These are phyloP conservation scores for Flaveria linearis DNA, from an alignment of 129 eudicot genomes.

Conservation along the genomic window DNA sequence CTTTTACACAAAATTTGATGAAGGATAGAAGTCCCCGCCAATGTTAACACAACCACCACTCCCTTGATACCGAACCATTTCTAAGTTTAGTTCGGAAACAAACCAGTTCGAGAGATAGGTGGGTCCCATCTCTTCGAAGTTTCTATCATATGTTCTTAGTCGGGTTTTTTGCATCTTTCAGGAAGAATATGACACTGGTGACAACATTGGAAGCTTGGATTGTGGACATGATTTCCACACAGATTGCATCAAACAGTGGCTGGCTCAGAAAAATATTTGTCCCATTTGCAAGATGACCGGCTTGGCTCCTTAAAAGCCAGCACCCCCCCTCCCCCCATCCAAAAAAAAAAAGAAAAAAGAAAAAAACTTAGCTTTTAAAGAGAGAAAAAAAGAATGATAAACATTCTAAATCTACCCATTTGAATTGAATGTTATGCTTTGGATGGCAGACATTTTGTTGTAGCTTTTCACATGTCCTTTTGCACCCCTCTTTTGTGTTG, in stretches of 20 bases:
- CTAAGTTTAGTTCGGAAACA: no score
- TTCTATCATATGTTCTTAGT: not conserved
- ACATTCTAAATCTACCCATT: not conserved
- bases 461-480: conserved; percentile 36
- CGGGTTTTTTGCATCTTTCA: conserved; percentile 5
- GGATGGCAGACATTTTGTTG: conserved; percentile 21
- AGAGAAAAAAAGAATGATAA: not conserved
- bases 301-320: conserved; percentile 25
- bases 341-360: not conserved
- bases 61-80: no score
- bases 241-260: conserved; percentile 42
- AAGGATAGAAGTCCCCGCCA: no score
- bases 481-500: conserved; percentile 31
- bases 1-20: not conserved
- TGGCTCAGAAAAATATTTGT: conserved; percentile 38
- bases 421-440: conserved; percentile 16
- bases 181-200: conserved; percentile 37
- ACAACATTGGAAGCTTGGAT: conserved; percentile 37
- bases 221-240: conserved; percentile 48
- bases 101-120: not conserved
- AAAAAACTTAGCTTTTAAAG: not conserved
- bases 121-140: not conserved
- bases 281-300: conserved; percentile 51
- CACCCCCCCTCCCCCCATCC: not conserved
- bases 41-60: no score